phyloP scores from a whole-genome alignment of 129 eudicot species.

The Deinandra increscens region DNA sequence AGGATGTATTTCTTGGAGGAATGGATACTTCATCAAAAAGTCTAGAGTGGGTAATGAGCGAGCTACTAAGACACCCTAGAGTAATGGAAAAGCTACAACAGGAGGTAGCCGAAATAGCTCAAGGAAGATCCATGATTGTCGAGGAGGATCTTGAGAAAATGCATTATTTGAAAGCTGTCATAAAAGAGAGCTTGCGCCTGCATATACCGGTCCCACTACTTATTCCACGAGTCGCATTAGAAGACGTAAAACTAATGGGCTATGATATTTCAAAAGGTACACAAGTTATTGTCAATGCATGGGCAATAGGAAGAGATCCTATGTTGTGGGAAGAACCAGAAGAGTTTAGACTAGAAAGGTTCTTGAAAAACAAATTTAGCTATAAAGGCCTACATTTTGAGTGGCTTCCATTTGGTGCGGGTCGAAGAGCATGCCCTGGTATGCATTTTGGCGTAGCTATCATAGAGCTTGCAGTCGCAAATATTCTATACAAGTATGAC shows the following conservation, averaged over 20 bases:
- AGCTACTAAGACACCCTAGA: slow-evolving; percentile 5
- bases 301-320: slow-evolving; percentile 14
- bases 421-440: not conserved
- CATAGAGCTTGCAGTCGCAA: not conserved
- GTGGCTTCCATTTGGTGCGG: slow-evolving; percentile 14
- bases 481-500: not conserved
- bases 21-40: slow-evolving; percentile 3
- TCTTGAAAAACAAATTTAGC: not conserved
- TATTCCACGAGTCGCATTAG: not conserved
- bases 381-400: slow-evolving; percentile 4
- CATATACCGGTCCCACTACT: slow-evolving; percentile 3
- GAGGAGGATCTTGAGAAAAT: not conserved
- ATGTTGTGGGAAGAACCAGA: not conserved
- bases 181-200: slow-evolving; percentile 3
- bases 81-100: slow-evolving; percentile 7
- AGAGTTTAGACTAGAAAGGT: slow-evolving; percentile 10
- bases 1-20: slow-evolving; percentile 14
- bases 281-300: not conserved
- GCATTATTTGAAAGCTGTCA: not conserved
- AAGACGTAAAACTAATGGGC: slow-evolving; percentile 7
- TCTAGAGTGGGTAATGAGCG: not conserved
- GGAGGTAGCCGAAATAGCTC: not conserved
- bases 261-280: not conserved
- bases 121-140: slow-evolving; percentile 1
- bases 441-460: slow-evolving; percentile 8